These are phyloP conservation scores for Colletotrichum sublineola DNA, from an alignment of 2,329 filamentous ascomycete genomes.

Conservation along the genomic window DNA sequence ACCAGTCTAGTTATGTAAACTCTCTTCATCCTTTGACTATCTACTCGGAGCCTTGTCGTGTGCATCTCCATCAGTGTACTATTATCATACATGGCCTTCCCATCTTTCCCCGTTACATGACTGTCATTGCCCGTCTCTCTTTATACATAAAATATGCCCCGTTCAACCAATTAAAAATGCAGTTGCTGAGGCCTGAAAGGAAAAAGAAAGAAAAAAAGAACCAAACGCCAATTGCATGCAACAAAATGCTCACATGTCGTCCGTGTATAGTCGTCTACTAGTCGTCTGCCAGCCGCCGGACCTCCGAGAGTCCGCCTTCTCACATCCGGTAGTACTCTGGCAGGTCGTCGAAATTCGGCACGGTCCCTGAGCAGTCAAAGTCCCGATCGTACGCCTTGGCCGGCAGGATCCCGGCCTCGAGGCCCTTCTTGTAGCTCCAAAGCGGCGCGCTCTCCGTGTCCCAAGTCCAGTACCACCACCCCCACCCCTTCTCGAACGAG, in stretches of 20 bases:
- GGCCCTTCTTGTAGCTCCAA: constrained; percentile 91
- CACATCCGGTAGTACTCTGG: constrained; percentile 61
- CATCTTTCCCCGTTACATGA: not conserved
- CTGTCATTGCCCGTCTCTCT: constrained; percentile 2
- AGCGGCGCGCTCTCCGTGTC: constrained; percentile 86
- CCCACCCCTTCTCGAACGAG: constrained; percentile 92
- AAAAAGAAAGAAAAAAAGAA: not conserved
- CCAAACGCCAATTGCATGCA: constrained; percentile 27
- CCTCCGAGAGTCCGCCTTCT: not conserved
- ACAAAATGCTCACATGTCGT: constrained; percentile 13
- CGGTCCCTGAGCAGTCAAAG: constrained; percentile 75
- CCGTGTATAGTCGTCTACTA: not conserved
- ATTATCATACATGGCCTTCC: constrained; percentile 28
- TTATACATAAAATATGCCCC: not conserved
- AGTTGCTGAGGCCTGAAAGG: constrained; percentile 22
- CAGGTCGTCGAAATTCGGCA: constrained; percentile 67
- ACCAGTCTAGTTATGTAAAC: not conserved
- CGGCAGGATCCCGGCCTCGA: constrained; percentile 84
- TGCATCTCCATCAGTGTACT: constrained; percentile 12
- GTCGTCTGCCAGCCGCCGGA: constrained; percentile 10
- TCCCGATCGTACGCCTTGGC: constrained; percentile 76
- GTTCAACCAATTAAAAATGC: not conserved
- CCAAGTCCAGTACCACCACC: constrained; percentile 99
- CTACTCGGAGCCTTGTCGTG: constrained; percentile 21
- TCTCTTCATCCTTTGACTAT: constrained; percentile 6